Evolutionary conservation across 2,329 filamentous ascomycete genomes (phyloP).

Genomic region (Aspergillus ochraceoroseus): DNA sequence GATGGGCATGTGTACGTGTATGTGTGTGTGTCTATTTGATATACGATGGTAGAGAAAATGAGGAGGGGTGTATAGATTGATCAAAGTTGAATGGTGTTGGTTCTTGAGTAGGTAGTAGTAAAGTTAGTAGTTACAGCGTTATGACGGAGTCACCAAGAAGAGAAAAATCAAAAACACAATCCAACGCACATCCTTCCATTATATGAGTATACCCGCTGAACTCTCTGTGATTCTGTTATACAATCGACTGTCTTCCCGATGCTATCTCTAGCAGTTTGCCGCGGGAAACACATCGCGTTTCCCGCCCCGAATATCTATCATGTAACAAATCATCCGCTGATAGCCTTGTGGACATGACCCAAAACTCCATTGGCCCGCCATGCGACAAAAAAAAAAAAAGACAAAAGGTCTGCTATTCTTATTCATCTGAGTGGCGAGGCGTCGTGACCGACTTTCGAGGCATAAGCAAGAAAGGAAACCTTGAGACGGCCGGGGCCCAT

Average conservation of each 20-base stretch:
- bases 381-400: too few relatives aligned
- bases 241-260: constrained; percentile 22
- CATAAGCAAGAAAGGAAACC: constrained; percentile 19
- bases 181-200: not conserved
- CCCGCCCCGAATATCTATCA: constrained; percentile 27
- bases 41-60: not conserved
- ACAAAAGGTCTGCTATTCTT: too few relatives aligned
- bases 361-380: constrained; percentile 21
- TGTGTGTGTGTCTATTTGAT: too few relatives aligned
- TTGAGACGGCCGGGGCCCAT: constrained; percentile 2
- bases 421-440: not conserved
- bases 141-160: not conserved
- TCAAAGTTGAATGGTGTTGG: too few relatives aligned
- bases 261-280: constrained; percentile 28
- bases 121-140: too few relatives aligned
- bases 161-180: constrained; percentile 3
- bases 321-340: constrained; percentile 26
- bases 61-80: too few relatives aligned
- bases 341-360: constrained; percentile 28
- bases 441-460: not conserved
- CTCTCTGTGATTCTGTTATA: constrained; percentile 30
- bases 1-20: not conserved
- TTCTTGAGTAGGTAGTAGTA: not conserved
- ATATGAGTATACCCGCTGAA: constrained; percentile 13
- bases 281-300: constrained; percentile 34